A percentile compares a stretch with the other conserved stretches of the same genome.
Evolutionary conservation across 1,284 basidiomycete species (phyloP).

Genomic region (Xerocomus amazonicus): DNA sequence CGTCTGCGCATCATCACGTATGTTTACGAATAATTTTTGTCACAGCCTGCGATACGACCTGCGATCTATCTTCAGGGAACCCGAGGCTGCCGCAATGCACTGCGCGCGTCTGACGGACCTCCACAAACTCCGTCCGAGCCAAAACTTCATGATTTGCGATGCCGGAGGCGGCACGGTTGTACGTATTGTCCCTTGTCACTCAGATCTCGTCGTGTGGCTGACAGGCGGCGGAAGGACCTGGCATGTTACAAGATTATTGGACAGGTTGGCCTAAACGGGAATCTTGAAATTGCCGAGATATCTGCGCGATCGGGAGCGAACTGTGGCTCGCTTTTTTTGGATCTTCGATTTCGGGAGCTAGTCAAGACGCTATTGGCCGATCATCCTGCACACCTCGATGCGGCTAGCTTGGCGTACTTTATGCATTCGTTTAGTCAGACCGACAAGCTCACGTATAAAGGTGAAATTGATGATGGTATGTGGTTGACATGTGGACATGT

Average conservation of each 20-base stretch:
- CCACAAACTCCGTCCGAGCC: constrained; percentile 69
- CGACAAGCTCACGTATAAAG: constrained; percentile 74
- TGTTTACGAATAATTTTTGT: constrained; percentile 12
- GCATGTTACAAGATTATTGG: constrained; percentile 81
- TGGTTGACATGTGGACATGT: constrained; percentile 7
- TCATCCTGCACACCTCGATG: constrained; percentile 77
- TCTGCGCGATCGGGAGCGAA: constrained; percentile 78
- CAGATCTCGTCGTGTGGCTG: constrained; percentile 5
- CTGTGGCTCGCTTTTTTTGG: constrained; percentile 79
- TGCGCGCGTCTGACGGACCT: constrained; percentile 74
- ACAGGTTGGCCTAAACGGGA: constrained; percentile 62
- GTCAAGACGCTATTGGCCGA: constrained; percentile 65
- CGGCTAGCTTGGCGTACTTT: constrained; percentile 74
- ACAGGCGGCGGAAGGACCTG: constrained; percentile 42
- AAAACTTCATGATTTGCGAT: constrained; percentile 78
- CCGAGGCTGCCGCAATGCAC: constrained; percentile 82
- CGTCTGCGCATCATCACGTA: constrained; percentile 75
- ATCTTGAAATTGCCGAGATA: constrained; percentile 81
- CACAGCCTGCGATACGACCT: constrained; percentile 4
- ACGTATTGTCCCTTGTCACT: constrained; percentile 24
- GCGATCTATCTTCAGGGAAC: constrained; percentile 47
- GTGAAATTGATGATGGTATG: constrained; percentile 69
- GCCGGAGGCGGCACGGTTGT: constrained; percentile 79
- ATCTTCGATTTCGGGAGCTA: constrained; percentile 75
- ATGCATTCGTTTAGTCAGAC: constrained; percentile 83